Percentiles rank a stretch among this genome's conserved stretches.
Evolutionary conservation across 306 rosid species (phyloP).

Genomic region (Cucurbita maxima): DNA sequence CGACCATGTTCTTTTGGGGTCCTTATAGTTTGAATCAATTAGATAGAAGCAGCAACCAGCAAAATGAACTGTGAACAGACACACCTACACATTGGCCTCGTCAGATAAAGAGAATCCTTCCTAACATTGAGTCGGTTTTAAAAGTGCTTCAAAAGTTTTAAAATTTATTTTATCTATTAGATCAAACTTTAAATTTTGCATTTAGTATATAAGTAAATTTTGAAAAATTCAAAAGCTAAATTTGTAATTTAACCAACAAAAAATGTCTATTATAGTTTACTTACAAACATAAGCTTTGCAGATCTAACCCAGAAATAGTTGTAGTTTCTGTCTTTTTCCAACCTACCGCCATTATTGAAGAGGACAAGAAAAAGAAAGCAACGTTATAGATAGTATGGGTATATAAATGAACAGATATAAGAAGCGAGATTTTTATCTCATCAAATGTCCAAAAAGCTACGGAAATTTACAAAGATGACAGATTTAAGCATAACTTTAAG

Average conservation of each 20-base stretch:
- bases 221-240: no score
- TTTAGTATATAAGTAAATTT: no score
- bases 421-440: not conserved
- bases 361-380: not conserved
- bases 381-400: not conserved
- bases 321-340: slow-evolving; percentile 61
- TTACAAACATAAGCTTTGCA: slow-evolving; percentile 57
- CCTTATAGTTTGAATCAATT: slow-evolving; percentile 18
- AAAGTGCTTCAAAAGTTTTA: no score
- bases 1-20: slow-evolving; percentile 33
- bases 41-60: slow-evolving; percentile 51
- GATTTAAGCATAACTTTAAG: not conserved
- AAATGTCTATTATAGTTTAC: slow-evolving; percentile 10
- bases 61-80: slow-evolving; percentile 43
- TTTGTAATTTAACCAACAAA: no score
- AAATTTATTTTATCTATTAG: no score
- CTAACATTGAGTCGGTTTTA: no score
- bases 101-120: not conserved
- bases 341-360: slow-evolving; percentile 25
- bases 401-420: not conserved
- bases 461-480: no score
- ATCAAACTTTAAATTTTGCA: no score
- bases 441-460: not conserved
- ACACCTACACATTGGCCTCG: slow-evolving; percentile 35
- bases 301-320: slow-evolving; percentile 64